These are phyloP conservation scores for Luzula sylvatica DNA, from an alignment of 176 grass and related monocot species.

Conservation along the genomic window DNA sequence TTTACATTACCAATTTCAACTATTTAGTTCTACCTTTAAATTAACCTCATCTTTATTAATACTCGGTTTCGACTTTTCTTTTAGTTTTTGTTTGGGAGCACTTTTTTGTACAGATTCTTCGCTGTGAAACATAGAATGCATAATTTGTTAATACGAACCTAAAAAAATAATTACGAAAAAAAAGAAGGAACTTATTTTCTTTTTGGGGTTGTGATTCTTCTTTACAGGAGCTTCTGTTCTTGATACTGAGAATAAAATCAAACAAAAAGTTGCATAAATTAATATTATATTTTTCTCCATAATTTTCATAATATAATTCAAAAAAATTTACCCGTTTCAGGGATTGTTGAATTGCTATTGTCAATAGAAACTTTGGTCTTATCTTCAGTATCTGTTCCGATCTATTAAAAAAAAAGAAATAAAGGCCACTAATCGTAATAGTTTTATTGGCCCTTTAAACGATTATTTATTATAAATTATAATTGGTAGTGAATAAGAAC, in stretches of 20 bases:
- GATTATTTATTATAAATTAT: background rate
- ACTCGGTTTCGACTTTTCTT: no score
- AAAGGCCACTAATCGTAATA: background rate
- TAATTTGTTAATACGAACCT: no score
- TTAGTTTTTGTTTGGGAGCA: no score
- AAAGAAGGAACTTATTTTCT: no score
- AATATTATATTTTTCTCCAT: background rate
- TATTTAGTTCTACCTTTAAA: no score
- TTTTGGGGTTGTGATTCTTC: constrained; percentile 7
- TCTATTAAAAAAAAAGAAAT: constrained; percentile 9
- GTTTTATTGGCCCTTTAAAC: background rate
- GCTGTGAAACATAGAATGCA: no score
- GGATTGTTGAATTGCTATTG: background rate
- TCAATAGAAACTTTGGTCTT: background rate
- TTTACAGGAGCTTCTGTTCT: constrained; percentile 17
- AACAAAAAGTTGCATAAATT: constrained; percentile 6
- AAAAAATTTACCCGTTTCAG: constrained; percentile 5
- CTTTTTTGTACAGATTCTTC: no score
- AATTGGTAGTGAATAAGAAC: background rate
- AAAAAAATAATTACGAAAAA: no score
- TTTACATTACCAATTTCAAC: no score
- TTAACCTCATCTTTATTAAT: no score
- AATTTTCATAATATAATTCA: background rate
- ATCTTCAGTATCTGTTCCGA: constrained; percentile 2
- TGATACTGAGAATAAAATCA: background rate